A percentile compares a stretch with the other conserved stretches of the same genome.
phyloP scores from a whole-genome alignment of 257 asterid species.

The Nicotiana undulata region DNA sequence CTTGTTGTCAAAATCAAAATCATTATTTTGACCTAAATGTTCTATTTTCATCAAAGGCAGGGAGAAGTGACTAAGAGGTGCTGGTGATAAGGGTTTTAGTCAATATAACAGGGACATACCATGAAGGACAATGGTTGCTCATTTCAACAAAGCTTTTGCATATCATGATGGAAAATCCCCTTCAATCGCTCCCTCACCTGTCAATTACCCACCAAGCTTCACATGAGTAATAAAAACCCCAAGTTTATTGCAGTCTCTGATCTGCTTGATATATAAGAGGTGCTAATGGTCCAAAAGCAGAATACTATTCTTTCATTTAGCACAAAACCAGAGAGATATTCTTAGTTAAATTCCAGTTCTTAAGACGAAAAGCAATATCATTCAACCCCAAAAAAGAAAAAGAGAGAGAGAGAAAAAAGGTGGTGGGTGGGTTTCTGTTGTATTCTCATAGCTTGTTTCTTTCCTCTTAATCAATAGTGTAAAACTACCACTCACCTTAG shows the following conservation, averaged over 20 bases:
- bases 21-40: slow-evolving; percentile 6
- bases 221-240: slow-evolving; percentile 32
- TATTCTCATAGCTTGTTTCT: not conserved
- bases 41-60: not conserved
- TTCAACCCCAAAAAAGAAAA: not conserved
- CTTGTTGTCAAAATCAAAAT: slow-evolving; percentile 9
- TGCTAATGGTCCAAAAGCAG: not conserved
- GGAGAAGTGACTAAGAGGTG: slow-evolving; percentile 12
- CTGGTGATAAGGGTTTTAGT: slow-evolving; percentile 11
- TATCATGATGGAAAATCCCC: slow-evolving; percentile 28
- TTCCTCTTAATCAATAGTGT: not conserved
- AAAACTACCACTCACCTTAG: not conserved
- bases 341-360: slow-evolving; percentile 1
- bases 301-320: not conserved
- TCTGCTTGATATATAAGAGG: slow-evolving; percentile 3
- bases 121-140: slow-evolving; percentile 26
- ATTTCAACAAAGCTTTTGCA: slow-evolving; percentile 25
- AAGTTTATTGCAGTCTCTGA: slow-evolving; percentile 1
- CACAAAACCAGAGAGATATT: not conserved
- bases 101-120: slow-evolving; percentile 29
- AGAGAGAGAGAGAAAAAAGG: not conserved
- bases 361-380: not conserved
- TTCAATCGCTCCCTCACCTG: slow-evolving; percentile 53
- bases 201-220: slow-evolving; percentile 35
- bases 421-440: not conserved